These are phyloP conservation scores for Penicillium freii DNA, from an alignment of 2,329 filamentous ascomycete genomes.

Conservation along the genomic window DNA sequence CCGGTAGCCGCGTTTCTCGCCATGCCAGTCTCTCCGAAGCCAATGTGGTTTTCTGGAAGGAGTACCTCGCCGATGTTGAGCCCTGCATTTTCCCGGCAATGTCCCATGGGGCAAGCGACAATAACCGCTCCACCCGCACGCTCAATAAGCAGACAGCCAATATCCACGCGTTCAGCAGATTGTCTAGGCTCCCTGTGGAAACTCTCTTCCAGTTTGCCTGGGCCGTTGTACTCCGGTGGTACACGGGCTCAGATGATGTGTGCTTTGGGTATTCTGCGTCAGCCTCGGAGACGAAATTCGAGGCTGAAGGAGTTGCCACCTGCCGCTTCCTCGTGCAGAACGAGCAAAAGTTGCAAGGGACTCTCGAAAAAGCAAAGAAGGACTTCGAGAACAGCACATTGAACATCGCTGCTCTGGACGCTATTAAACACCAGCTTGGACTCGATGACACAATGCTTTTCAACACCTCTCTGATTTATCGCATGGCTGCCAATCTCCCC, in stretches of 20 bases:
- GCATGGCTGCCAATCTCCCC: conserved; percentile 5
- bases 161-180: conserved; percentile 27
- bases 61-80: conserved; percentile 45
- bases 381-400: conserved; percentile 20
- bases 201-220: conserved; percentile 44
- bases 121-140: conserved; percentile 13
- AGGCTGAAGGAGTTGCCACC: conserved; percentile 10
- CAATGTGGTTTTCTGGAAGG: conserved; percentile 47
- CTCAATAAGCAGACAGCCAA: conserved; percentile 22
- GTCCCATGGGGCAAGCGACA: conserved; percentile 9
- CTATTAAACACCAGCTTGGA: conserved; percentile 29
- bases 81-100: conserved; percentile 48
- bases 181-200: conserved; percentile 20
- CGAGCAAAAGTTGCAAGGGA: conserved; percentile 21
- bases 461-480: conserved; percentile 34
- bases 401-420: conserved; percentile 23
- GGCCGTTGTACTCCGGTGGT: conserved; percentile 45
- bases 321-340: conserved; percentile 30
- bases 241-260: conserved; percentile 46
- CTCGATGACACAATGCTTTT: conserved; percentile 27
- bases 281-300: conserved; percentile 38
- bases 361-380: conserved; percentile 22
- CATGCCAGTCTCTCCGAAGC: conserved; percentile 23
- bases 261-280: conserved; percentile 46
- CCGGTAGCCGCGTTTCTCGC: conserved; percentile 10